phyloP scores from a whole-genome alignment of 192 early-diverging fungal genomes.

The Mortierella hygrophila region DNA sequence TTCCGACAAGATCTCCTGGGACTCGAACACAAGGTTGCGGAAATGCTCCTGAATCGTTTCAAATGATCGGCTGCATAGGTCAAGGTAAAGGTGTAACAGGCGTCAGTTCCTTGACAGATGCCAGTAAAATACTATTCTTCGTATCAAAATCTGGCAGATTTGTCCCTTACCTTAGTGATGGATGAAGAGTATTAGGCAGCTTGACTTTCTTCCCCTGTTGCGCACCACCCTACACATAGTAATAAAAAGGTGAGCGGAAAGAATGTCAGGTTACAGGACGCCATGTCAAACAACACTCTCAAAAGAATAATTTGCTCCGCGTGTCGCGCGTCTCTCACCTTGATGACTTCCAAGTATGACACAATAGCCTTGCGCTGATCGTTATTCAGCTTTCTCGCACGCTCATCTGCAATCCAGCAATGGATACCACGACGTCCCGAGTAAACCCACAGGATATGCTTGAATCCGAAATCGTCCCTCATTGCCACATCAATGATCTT shows the following conservation, averaged over 20 bases:
- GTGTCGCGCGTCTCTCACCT: conserved; percentile 38
- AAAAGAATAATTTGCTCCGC: conserved; percentile 8
- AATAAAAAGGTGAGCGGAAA: not conserved
- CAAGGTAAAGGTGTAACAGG: not conserved
- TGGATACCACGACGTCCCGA: conserved; percentile 97
- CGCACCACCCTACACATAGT: conserved; percentile 73
- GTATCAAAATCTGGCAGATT: too few species aligned
- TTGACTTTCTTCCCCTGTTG: conserved; percentile 80
- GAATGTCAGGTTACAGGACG: not conserved
- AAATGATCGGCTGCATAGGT: conserved; percentile 65
- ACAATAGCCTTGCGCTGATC: conserved; percentile 87
- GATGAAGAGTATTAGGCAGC: conserved; percentile 75
- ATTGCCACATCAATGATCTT: conserved; percentile 86
- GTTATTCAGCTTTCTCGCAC: conserved; percentile 82
- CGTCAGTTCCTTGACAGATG: not conserved
- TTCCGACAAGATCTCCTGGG: conserved; percentile 78
- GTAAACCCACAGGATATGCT: conserved; percentile 94
- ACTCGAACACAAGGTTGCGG: conserved; percentile 72
- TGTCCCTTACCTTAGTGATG: conserved; percentile 69
- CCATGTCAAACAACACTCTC: not conserved
- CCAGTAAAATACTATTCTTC: not conserved
- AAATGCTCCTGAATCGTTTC: conserved; percentile 82
- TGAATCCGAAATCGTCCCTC: conserved; percentile 95
- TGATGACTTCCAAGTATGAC: conserved; percentile 83
- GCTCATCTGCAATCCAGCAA: conserved; percentile 97